These are phyloP conservation scores for Abrus precatorius DNA, from an alignment of 306 rosid species.

Conservation along the genomic window DNA sequence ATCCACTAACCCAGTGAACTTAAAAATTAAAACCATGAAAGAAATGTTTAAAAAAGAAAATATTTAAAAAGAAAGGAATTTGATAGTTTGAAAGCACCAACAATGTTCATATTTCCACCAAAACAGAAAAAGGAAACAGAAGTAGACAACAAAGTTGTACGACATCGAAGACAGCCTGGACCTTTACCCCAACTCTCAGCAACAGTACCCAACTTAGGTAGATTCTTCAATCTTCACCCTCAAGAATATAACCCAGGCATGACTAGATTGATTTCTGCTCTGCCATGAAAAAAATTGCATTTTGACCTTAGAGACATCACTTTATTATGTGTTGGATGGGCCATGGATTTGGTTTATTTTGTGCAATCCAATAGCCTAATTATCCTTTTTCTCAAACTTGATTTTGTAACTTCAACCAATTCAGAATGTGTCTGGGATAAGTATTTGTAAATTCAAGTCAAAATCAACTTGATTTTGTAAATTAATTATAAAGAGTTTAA, in stretches of 20 bases:
- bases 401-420: conserved; percentile 11
- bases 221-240: conserved; percentile 56
- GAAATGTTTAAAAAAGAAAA: not conserved
- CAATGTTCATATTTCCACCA: conserved; percentile 4
- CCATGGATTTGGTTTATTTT: not conserved
- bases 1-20: too few species aligned
- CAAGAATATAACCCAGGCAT: conserved; percentile 48
- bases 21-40: not conserved
- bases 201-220: conserved; percentile 40
- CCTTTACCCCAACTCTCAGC: conserved; percentile 36
- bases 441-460: too few species aligned
- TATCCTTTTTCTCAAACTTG: not conserved
- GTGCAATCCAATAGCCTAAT: not conserved
- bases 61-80: conserved; percentile 4
- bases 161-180: conserved; percentile 30
- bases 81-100: conserved; percentile 41
- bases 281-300: conserved; percentile 38
- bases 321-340: not conserved
- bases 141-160: conserved; percentile 50
- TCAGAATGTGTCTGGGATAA: too few species aligned
- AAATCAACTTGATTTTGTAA: too few species aligned
- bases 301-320: conserved; percentile 12
- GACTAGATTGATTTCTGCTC: conserved; percentile 47
- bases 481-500: too few species aligned
- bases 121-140: conserved; percentile 29